Conservation (phyloP, 1,139 yeast species). For the Barnettozyma hawaiiensis region DNA sequence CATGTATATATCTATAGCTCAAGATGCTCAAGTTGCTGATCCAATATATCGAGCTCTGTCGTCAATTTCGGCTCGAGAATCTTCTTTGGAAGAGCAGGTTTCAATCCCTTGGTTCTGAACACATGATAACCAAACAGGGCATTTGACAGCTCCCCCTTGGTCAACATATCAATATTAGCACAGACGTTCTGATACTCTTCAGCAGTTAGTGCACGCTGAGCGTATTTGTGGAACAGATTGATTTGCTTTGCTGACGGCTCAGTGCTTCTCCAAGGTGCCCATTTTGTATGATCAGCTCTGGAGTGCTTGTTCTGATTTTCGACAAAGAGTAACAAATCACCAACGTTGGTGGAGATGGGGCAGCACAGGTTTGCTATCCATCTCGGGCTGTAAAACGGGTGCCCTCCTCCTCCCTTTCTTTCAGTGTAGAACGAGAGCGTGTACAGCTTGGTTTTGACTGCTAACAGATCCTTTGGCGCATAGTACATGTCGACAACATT, state of each 20-base stretch:
- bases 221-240: neutral
- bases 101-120: constrained; percentile 4
- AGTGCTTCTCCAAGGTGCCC: constrained; percentile 29
- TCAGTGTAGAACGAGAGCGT: constrained; percentile 15
- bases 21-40: neutral
- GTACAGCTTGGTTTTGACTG: constrained; percentile 9
- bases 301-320: constrained; percentile 18
- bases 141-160: constrained; percentile 6
- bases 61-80: neutral
- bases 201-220: neutral
- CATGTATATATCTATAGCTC: neutral
- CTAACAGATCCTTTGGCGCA: neutral
- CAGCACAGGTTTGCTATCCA: constrained; percentile 18
- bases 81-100: constrained; percentile 3
- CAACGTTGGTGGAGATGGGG: constrained; percentile 20
- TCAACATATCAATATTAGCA: neutral
- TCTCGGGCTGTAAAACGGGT: constrained; percentile 20
- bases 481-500: constrained; percentile 3
- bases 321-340: constrained; percentile 20
- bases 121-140: constrained; percentile 3
- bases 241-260: constrained; percentile 18
- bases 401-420: constrained; percentile 4
- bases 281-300: constrained; percentile 23
- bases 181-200: neutral
- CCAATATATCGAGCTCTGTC: neutral